Evolutionary conservation across 2,329 filamentous ascomycete genomes (phyloP).

Genomic region (Alternaria longipes): DNA sequence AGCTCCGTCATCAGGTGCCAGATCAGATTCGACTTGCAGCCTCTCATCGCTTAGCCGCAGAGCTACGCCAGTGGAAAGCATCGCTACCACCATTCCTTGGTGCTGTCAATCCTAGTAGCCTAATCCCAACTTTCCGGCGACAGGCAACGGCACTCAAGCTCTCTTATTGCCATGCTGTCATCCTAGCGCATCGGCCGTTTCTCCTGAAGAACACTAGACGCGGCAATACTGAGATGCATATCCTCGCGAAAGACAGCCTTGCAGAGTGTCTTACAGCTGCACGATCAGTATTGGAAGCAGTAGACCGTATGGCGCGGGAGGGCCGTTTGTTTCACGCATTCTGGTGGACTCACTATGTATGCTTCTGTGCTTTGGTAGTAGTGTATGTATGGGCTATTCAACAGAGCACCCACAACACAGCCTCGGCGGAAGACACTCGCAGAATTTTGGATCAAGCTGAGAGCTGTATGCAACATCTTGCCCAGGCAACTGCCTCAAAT

Average conservation of each 20-base stretch:
- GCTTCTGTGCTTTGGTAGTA: conserved; percentile 60
- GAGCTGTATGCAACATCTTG: conserved; percentile 57
- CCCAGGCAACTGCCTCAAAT: conserved; percentile 57
- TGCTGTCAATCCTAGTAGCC: conserved; percentile 56
- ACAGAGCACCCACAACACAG: conserved; percentile 25
- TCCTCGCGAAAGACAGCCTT: conserved; percentile 50
- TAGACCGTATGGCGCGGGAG: conserved; percentile 52
- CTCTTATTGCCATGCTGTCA: conserved; percentile 47
- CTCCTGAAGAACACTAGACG: conserved; percentile 31
- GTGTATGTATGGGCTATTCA: conserved; percentile 61
- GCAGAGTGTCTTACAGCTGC: conserved; percentile 57
- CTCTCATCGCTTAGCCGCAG: conserved; percentile 51
- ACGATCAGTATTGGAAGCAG: conserved; percentile 48
- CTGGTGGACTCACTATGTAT: conserved; percentile 62
- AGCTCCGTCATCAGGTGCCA: conserved; percentile 16
- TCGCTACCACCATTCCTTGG: conserved; percentile 56
- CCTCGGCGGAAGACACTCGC: conserved; percentile 16
- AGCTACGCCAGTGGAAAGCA: conserved; percentile 47
- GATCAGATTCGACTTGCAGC: conserved; percentile 49
- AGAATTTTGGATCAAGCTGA: conserved; percentile 56
- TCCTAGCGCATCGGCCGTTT: conserved; percentile 48
- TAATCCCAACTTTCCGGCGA: conserved; percentile 57
- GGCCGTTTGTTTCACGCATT: conserved; percentile 54
- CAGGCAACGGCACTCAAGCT: conserved; percentile 45
- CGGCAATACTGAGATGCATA: conserved; percentile 29